Evolutionary conservation across 495 filamentous ascomycete species (phyloP).

Genomic region (Aspergillus carlsbadensis): DNA sequence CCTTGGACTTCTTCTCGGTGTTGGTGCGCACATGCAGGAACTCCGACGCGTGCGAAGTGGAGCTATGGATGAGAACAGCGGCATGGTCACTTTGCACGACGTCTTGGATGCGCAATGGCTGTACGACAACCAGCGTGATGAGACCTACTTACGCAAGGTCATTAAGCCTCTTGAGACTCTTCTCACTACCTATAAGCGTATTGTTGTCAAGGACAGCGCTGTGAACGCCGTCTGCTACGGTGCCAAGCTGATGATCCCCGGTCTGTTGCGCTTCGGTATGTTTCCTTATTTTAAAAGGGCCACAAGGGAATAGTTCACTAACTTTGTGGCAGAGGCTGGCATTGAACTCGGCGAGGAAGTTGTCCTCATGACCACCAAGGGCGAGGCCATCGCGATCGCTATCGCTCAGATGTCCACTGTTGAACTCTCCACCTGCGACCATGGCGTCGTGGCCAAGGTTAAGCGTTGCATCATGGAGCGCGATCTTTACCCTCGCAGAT

Average conservation of each 20-base stretch:
- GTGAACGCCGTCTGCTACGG: conserved; percentile 98
- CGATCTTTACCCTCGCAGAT: conserved; percentile 90
- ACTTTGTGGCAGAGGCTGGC: conserved; percentile 59
- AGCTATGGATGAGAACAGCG: conserved; percentile 86
- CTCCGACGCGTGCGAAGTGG: conserved; percentile 89
- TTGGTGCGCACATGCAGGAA: conserved; percentile 99
- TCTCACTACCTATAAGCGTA: conserved; percentile 86
- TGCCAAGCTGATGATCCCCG: conserved; percentile 96
- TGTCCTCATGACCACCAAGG: conserved; percentile 97
- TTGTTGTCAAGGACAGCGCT: conserved; percentile 95
- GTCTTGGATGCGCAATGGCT: conserved; percentile 93
- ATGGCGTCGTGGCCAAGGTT: conserved; percentile 95
- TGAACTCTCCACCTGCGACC: conserved; percentile 87
- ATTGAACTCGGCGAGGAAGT: conserved; percentile 92
- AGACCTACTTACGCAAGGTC: conserved; percentile 81
- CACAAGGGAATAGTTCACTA: conserved; percentile 17
- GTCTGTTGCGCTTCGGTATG: conserved; percentile 81
- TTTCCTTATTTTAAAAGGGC: not conserved
- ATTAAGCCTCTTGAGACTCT: conserved; percentile 90
- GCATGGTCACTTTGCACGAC: conserved; percentile 92
- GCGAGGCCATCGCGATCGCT: conserved; percentile 93
- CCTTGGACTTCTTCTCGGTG: conserved; percentile 85
- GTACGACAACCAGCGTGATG: conserved; percentile 87
- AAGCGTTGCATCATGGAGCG: conserved; percentile 99
- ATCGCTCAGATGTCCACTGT: conserved; percentile 95